Percentiles rank a stretch among this genome's conserved stretches.
Conservation (phyloP, 257 asterid species). For the Solanum sitiens region DNA sequence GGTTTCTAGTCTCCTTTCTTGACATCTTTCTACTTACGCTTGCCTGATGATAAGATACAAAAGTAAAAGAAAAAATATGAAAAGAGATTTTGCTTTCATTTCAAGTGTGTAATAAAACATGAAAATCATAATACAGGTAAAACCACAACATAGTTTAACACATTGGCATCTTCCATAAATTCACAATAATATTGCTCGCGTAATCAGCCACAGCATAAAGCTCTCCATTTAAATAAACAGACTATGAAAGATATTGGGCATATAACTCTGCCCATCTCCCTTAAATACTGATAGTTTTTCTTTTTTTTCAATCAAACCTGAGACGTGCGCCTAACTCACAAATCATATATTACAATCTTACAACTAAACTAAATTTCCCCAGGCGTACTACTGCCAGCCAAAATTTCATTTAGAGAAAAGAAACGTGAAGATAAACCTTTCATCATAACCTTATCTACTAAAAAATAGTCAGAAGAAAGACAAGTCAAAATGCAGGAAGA, state of each 20-base stretch:
- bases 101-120: not conserved
- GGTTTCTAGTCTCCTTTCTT: constrained; percentile 58
- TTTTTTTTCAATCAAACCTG: not conserved
- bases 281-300: not conserved
- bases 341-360: not conserved
- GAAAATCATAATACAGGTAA: not conserved
- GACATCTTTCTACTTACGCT: constrained; percentile 36
- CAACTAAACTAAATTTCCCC: not conserved
- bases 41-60: constrained; percentile 25
- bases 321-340: not conserved
- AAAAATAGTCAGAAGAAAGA: not conserved
- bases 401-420: not conserved
- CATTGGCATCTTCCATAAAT: not conserved
- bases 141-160: not conserved
- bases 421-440: not conserved
- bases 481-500: no score
- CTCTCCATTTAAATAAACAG: not conserved
- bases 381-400: not conserved
- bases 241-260: no score
- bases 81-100: not conserved
- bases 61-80: not conserved
- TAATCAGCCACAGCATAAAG: not conserved
- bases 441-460: not conserved
- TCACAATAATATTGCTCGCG: not conserved
- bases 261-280: not conserved